Evolutionary conservation across 2,329 filamentous ascomycete genomes (phyloP), one percentile per base, ranked within the genome.

Genomic region (Eurotiales sp.): DNA sequence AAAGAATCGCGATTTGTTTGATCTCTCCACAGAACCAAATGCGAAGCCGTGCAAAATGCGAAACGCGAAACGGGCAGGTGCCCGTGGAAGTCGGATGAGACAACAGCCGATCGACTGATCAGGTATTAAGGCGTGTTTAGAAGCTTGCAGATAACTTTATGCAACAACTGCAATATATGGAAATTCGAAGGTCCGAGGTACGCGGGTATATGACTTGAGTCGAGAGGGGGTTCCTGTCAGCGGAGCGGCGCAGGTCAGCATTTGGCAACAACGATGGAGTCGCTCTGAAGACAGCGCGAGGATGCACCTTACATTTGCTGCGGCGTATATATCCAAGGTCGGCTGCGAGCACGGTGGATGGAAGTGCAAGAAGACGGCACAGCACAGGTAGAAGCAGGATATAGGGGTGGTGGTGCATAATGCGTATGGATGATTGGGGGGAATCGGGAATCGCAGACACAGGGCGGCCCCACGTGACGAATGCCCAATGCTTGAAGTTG

Each of bases 391-490:
- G 21, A 50, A 43, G 21, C 29, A 37, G 27, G 37, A 42, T 19
- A 50, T 15, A 50, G 39, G 40, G 21, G 22, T 15, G 43, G 39
- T 21, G 21, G 22, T 23, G 32, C n/a, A 25, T 17, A 8, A 42
- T 15, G n/a, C n/a, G 29, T 32, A 36, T 46, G 23, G 17, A 15
- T 34, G 25, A 43, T 22, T 41, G 30, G 48, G 40, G 41, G 48
- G 15, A 40, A 30, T 34, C n/a, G n/a, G n/a, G n/a, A n/a, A 14
- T n/a, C n/a, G 41, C 22, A 51, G 41, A 23, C 34, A 39, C 34
- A 40, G 30, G 42, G 19, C 19, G 32, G 34, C 32, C 45, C 40
- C 48, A 51, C 48, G 48, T 51, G 48, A 51, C 48, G 19, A 39
- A 30, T 51, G 48, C 48, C 41, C 48, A 51, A 51, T 39, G 34